Percentiles rank a stretch among this genome's conserved stretches.
These are phyloP conservation scores for Blastobotrys terrestris DNA, from an alignment of 805 yeast genomes.

Conservation along the genomic window DNA sequence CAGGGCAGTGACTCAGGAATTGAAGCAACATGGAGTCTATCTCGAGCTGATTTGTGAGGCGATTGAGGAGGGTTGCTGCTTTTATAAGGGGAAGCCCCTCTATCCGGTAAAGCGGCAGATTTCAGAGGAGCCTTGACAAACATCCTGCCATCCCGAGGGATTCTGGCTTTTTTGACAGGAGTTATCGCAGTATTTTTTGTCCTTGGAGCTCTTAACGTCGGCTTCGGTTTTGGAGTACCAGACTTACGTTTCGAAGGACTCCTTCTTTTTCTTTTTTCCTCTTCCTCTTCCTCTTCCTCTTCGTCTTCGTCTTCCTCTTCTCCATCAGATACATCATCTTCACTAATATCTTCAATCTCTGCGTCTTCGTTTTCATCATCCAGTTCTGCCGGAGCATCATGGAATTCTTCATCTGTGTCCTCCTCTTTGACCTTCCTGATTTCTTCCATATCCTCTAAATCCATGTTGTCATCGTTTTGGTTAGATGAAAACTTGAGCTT, in stretches of 20 bases:
- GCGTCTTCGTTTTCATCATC: not conserved
- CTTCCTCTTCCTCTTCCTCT: constrained; percentile 5
- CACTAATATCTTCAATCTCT: not conserved
- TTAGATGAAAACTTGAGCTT: not conserved
- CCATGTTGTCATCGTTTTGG: not conserved
- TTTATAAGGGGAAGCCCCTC: constrained; percentile 7
- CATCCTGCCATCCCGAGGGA: not conserved
- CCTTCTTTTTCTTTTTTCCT: constrained; percentile 6
- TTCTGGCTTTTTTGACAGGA: constrained; percentile 8
- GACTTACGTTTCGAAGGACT: constrained; percentile 2
- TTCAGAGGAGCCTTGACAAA: constrained; percentile 1
- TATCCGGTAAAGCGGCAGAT: not conserved
- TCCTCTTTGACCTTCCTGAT: not conserved
- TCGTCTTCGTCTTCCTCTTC: constrained; percentile 2
- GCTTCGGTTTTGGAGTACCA: not conserved
- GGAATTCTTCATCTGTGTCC: constrained; percentile 1
- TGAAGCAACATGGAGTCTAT: constrained; percentile 31
- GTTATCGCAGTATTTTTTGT: constrained; percentile 2
- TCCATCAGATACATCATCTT: not conserved
- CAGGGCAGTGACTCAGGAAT: constrained; percentile 63
- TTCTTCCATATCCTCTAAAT: not conserved
- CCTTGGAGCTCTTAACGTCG: not conserved
- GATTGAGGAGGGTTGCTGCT: constrained; percentile 8
- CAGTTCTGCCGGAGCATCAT: not conserved
- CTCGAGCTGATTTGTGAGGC: constrained; percentile 27